These are phyloP conservation scores for Anthracocystis walkeri DNA, from an alignment of 1,284 basidiomycete genomes.

Conservation along the genomic window DNA sequence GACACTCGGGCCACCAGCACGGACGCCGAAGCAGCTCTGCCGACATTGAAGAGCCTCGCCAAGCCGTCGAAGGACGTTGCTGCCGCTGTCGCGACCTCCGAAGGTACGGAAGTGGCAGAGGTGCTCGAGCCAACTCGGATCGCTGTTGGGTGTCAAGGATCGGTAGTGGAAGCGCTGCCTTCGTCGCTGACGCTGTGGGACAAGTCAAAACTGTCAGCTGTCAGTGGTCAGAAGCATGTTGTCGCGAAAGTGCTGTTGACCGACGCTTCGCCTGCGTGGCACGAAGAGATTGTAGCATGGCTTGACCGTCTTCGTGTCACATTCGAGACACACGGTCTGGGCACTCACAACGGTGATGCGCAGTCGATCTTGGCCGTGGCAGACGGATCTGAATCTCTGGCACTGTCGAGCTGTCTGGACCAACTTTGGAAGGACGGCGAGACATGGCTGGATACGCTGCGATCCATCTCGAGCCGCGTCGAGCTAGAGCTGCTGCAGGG, in stretches of 20 bases:
- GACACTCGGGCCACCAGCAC: not conserved
- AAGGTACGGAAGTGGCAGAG: conserved; percentile 8
- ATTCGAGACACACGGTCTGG: conserved; percentile 51
- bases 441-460: conserved; percentile 48
- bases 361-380: conserved; percentile 39
- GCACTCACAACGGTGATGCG: conserved; percentile 35
- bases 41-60: conserved; percentile 21
- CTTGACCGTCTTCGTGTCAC: conserved; percentile 38
- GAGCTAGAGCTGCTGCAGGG: conserved; percentile 36
- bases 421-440: conserved; percentile 33
- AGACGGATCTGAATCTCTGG: conserved; percentile 30
- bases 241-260: conserved; percentile 54
- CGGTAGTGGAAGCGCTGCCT: conserved; percentile 45
- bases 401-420: conserved; percentile 45
- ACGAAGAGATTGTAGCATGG: conserved; percentile 50
- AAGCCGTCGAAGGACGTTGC: not conserved
- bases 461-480: conserved; percentile 41
- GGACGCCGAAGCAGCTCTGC: not conserved
- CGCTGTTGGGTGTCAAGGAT: conserved; percentile 56
- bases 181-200: conserved; percentile 62
- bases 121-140: conserved; percentile 54
- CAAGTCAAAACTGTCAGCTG: conserved; percentile 58
- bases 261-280: conserved; percentile 39
- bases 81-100: not conserved
- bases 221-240: conserved; percentile 54